These are phyloP conservation scores for Eutrema salsugineum DNA, from an alignment of 441 rosid genomes.

Conservation along the genomic window DNA sequence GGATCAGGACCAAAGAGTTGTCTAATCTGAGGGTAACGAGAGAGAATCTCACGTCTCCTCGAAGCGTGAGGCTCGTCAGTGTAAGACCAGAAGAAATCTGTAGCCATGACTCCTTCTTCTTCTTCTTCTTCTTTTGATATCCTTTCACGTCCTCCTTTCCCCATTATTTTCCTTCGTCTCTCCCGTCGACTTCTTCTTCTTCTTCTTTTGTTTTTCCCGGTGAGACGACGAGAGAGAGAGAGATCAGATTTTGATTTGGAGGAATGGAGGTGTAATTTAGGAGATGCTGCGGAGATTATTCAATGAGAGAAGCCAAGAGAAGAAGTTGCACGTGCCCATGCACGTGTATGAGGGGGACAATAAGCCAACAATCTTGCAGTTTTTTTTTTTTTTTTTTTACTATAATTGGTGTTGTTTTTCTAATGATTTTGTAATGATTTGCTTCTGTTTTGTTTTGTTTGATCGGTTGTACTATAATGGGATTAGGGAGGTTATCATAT, in stretches of 20 bases:
- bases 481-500: background rate
- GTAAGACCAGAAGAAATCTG: conserved; percentile 92
- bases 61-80: conserved; percentile 94
- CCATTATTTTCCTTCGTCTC: conserved; percentile 26
- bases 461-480: background rate
- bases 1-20: conserved; percentile 92
- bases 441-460: background rate
- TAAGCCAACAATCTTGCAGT: background rate
- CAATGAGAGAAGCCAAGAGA: background rate
- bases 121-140: conserved; percentile 20
- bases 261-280: background rate
- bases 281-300: background rate
- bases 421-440: too few relatives aligned
- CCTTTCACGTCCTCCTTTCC: conserved; percentile 34
- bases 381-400: background rate
- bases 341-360: background rate
- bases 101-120: conserved; percentile 59
- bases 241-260: background rate
- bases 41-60: conserved; percentile 78
- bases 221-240: conserved; percentile 1
- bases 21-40: conserved; percentile 79
- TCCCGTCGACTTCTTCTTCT: background rate
- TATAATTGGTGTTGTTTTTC: background rate
- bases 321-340: background rate
- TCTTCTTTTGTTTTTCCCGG: background rate